Percentiles rank a stretch among this genome's conserved stretches.
Evolutionary conservation across 495 filamentous ascomycete genomes (phyloP).

Genomic region (Trichoderma parareesei): DNA sequence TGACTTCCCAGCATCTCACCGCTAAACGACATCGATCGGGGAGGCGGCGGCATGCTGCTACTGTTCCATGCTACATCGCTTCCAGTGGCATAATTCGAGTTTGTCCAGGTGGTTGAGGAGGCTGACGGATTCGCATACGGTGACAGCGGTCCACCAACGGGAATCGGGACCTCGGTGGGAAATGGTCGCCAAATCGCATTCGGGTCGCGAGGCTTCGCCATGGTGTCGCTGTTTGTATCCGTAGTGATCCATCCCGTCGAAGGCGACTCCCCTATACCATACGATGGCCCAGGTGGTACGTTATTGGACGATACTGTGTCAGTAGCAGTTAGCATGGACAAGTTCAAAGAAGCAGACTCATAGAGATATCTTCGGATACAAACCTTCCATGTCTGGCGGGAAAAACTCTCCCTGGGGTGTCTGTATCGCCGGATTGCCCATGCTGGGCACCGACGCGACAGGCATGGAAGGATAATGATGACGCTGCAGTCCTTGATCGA

Average conservation of each 20-base stretch:
- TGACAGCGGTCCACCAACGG: neutral
- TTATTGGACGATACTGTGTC: conserved; percentile 28
- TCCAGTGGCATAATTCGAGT: neutral
- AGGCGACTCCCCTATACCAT: conserved; percentile 32
- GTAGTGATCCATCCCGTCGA: conserved; percentile 36
- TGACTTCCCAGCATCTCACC: conserved; percentile 27
- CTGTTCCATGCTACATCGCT: conserved; percentile 29
- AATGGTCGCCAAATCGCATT: conserved; percentile 31
- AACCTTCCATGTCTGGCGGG: conserved; percentile 32
- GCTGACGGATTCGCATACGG: neutral
- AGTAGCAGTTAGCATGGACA: conserved; percentile 6
- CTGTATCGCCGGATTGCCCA: conserved; percentile 39
- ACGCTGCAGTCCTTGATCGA: conserved; percentile 32
- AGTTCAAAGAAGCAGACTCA: neutral
- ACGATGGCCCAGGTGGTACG: conserved; percentile 26
- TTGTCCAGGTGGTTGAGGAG: neutral
- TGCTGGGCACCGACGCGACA: conserved; percentile 41
- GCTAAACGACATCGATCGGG: conserved; percentile 38
- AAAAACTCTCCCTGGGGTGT: conserved; percentile 29
- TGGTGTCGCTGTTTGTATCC: conserved; percentile 26
- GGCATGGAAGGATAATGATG: conserved; percentile 37
- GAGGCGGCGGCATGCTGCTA: conserved; percentile 31
- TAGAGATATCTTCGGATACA: conserved; percentile 17
- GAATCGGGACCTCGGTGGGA: conserved; percentile 18
- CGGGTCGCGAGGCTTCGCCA: conserved; percentile 28